Conservation (phyloP, 1,284 basidiomycete genomes). For the Trichosporon sp. region DNA sequence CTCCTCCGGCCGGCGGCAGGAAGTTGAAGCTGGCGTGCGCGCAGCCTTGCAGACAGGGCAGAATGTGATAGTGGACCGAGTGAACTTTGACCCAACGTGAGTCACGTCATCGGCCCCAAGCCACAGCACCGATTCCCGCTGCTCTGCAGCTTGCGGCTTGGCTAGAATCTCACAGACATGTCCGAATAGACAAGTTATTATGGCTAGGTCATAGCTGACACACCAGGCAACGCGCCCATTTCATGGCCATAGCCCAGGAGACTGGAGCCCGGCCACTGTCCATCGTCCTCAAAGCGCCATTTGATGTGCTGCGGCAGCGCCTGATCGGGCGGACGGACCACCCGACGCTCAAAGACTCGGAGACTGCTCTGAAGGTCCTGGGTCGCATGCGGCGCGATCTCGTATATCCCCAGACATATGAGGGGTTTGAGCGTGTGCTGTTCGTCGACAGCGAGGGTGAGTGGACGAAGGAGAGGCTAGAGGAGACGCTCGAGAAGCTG, state of each 20-base stretch:
- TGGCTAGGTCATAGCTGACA: conserved; percentile 9
- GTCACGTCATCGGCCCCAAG: conserved; percentile 14
- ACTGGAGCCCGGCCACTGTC: conserved; percentile 17
- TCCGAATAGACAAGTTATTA: too few relatives aligned
- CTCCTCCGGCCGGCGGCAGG: conserved; percentile 32
- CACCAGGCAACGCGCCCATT: conserved; percentile 44
- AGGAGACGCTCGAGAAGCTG: background rate
- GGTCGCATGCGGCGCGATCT: conserved; percentile 31
- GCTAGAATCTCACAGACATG: too few relatives aligned
- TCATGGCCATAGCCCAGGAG: conserved; percentile 30
- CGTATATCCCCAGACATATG: conserved; percentile 22
- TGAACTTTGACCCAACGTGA: conserved; percentile 42
- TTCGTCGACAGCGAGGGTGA: background rate
- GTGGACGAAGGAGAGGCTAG: background rate
- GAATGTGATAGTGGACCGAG: conserved; percentile 45
- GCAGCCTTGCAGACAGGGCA: conserved; percentile 27
- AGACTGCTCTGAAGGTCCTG: conserved; percentile 36
- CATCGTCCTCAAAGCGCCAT: conserved; percentile 24
- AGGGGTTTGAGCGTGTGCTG: conserved; percentile 17
- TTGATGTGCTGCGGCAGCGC: conserved; percentile 27
- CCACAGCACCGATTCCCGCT: background rate
- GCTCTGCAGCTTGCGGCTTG: background rate
- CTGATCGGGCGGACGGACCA: conserved; percentile 31
- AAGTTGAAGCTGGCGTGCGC: conserved; percentile 36
- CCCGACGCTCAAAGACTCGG: conserved; percentile 39